A percentile compares a stretch with the other conserved stretches of the same genome.
Evolutionary conservation across 2,329 filamentous ascomycete species (phyloP).

Genomic region (Tolypocladium pustulatum): DNA sequence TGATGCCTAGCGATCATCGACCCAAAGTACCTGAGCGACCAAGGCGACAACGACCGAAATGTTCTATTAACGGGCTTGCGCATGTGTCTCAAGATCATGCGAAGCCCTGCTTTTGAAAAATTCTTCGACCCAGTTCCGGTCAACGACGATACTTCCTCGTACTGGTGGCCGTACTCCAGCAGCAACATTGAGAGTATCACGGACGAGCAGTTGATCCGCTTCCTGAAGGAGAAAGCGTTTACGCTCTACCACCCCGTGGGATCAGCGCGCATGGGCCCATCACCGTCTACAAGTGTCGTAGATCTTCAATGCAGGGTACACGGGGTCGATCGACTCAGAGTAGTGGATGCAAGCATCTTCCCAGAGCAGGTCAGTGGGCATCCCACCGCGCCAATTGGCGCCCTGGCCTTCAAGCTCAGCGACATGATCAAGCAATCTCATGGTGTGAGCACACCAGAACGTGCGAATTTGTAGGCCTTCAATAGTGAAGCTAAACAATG

Average conservation of each 20-base stretch:
- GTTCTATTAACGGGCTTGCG: not conserved
- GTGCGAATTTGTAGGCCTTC: not conserved
- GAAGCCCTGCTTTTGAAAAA: not conserved
- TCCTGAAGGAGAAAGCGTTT: conserved; percentile 7
- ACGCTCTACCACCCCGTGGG: conserved; percentile 3
- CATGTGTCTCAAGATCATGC: not conserved
- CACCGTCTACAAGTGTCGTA: not conserved
- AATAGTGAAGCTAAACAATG: not conserved
- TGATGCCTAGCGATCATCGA: not conserved
- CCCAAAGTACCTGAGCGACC: not conserved
- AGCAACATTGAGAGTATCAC: conserved; percentile 7
- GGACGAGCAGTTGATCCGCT: conserved; percentile 9
- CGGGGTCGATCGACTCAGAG: conserved; percentile 30
- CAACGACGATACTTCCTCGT: conserved; percentile 6
- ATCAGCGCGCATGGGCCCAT: not conserved
- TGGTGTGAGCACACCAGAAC: not conserved
- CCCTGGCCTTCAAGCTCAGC: conserved; percentile 9
- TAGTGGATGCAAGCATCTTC: conserved; percentile 47
- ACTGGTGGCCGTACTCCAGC: conserved; percentile 12
- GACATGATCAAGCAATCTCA: conserved; percentile 5
- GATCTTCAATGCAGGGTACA: not conserved
- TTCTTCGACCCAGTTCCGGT: conserved; percentile 6
- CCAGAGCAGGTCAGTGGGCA: conserved; percentile 23
- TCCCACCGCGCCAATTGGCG: conserved; percentile 10
- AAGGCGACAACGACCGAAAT: not conserved